Conservation (phyloP, 306 rosid species). For the Cotoneaster glaucophyllus region DNA sequence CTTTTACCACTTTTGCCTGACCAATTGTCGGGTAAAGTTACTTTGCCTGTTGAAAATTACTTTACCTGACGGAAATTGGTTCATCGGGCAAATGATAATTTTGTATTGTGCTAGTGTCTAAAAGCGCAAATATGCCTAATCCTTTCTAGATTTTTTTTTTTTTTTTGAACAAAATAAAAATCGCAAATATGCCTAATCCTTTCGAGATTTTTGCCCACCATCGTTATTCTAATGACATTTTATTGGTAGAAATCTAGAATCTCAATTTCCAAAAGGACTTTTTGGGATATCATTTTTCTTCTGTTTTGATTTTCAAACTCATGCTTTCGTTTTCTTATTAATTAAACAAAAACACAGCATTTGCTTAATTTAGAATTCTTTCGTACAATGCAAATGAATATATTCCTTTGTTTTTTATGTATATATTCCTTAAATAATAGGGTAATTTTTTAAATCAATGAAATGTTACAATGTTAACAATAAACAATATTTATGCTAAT, state of each 20-base stretch:
- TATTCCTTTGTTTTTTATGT: background rate
- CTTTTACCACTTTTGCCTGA: too few species aligned
- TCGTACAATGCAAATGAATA: too few species aligned
- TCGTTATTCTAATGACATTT: background rate
- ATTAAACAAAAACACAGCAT: too few species aligned
- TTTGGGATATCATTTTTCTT: background rate
- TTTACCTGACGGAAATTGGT: too few species aligned
- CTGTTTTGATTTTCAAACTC: too few species aligned
- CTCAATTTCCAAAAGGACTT: background rate
- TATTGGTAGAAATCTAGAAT: background rate
- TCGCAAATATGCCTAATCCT: background rate
- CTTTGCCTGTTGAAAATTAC: too few species aligned
- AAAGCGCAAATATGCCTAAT: background rate
- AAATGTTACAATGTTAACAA: background rate
- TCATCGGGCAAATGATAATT: too few species aligned
- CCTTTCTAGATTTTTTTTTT: background rate
- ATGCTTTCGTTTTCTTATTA: too few species aligned
- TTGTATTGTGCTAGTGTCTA: background rate
- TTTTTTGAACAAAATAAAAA: too few species aligned
- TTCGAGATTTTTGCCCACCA: background rate
- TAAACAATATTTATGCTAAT: background rate
- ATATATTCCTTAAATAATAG: too few species aligned
- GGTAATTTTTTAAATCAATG: background rate
- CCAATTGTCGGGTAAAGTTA: too few species aligned
- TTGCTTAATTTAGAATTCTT: too few species aligned